Evolutionary conservation across 495 filamentous ascomycete species (phyloP).

Genomic region (Penicillium lividum): DNA sequence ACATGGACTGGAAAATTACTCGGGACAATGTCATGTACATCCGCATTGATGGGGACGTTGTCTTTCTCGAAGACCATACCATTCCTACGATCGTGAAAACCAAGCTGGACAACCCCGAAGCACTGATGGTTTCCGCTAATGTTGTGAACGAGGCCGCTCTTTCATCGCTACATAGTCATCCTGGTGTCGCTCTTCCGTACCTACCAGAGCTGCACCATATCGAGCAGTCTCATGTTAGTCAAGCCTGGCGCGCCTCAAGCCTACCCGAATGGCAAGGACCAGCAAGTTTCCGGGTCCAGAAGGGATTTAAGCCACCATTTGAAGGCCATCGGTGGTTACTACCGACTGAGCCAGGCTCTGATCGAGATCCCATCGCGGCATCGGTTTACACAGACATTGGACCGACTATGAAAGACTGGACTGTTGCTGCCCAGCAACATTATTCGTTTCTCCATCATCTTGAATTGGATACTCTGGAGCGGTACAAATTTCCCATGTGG

Average conservation of each 20-base stretch:
- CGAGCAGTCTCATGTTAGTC: constrained; percentile 17
- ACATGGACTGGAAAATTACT: constrained; percentile 21
- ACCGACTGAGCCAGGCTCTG: constrained; percentile 20
- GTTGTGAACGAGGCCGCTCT: constrained; percentile 47
- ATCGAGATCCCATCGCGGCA: constrained; percentile 32
- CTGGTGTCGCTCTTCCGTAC: constrained; percentile 39
- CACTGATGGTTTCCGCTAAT: constrained; percentile 54
- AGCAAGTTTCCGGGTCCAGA: constrained; percentile 23
- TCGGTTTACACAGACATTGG: constrained; percentile 35
- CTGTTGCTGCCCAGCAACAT: constrained; percentile 54
- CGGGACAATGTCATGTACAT: constrained; percentile 46
- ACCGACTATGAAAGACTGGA: constrained; percentile 46
- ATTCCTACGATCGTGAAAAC: constrained; percentile 56
- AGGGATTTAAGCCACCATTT: constrained; percentile 30
- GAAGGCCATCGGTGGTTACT: constrained; percentile 37
- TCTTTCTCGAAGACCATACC: constrained; percentile 54
- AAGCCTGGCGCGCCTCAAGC: constrained; percentile 33
- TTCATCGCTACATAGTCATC: constrained; percentile 37
- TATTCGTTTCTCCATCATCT: constrained; percentile 57
- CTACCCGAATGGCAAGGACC: constrained; percentile 37
- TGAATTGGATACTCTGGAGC: constrained; percentile 41
- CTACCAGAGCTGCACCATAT: constrained; percentile 32
- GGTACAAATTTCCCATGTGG: constrained; percentile 56
- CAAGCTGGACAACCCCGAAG: constrained; percentile 47
- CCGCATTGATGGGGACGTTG: constrained; percentile 58